Evolutionary conservation across 2,329 filamentous ascomycete genomes (phyloP).

Genomic region (Venturia pyrina): DNA sequence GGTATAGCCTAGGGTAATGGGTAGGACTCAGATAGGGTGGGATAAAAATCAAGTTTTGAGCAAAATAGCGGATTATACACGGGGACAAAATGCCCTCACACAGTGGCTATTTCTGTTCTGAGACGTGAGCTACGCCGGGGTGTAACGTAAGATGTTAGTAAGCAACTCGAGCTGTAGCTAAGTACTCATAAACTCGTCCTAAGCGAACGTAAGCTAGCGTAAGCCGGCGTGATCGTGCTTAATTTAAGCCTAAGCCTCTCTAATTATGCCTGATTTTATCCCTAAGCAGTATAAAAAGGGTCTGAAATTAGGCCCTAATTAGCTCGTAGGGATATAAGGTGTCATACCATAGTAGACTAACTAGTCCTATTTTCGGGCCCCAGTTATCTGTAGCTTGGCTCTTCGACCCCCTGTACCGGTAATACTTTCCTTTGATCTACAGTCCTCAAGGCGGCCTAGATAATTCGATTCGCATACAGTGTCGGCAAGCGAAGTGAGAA

Average conservation of each 20-base stretch:
- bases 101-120: no score
- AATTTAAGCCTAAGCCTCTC: conserved; percentile 15
- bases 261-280: conserved; percentile 18
- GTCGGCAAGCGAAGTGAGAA: background rate
- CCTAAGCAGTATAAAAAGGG: conserved; percentile 19
- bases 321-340: conserved; percentile 16
- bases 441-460: conserved; percentile 16
- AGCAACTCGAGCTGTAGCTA: no score
- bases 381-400: conserved; percentile 17
- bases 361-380: conserved; percentile 18
- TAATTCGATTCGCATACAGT: conserved; percentile 14
- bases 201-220: conserved; percentile 14
- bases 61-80: no score
- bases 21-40: no score
- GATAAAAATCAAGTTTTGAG: no score
- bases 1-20: no score
- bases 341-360: conserved; percentile 13
- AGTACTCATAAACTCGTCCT: conserved; percentile 13
- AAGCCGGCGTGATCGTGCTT: conserved; percentile 15
- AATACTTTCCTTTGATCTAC: conserved; percentile 18
- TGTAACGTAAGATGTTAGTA: no score
- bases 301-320: conserved; percentile 18
- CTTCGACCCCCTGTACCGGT: conserved; percentile 16
- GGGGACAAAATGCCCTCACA: no score
- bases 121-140: no score